Conservation (phyloP, 73 alveolate species). For the Stentor roeselii region DNA sequence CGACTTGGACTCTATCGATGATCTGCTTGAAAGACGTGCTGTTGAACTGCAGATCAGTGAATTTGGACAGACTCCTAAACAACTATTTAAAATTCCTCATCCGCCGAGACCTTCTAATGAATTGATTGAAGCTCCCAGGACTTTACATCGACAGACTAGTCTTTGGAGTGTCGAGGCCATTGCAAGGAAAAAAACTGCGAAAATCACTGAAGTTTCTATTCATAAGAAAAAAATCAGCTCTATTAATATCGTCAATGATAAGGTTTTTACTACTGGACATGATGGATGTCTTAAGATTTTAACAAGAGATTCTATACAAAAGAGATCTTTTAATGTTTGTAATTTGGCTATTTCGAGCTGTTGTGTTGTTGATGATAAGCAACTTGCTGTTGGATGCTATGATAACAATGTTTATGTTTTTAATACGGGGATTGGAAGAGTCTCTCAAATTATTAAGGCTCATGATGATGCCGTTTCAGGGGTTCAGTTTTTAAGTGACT, state of each 20-base stretch:
- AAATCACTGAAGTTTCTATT: conserved; percentile 6
- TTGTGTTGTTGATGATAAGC: conserved; percentile 40
- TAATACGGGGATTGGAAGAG: conserved; percentile 47
- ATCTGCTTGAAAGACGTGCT: conserved; percentile 80
- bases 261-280: conserved; percentile 43
- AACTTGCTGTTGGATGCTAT: conserved; percentile 53
- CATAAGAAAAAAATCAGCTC: conserved; percentile 24
- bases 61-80: conserved; percentile 97
- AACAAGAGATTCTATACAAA: conserved; percentile 30
- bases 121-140: conserved; percentile 27
- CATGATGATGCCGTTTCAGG: conserved; percentile 53
- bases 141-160: not conserved
- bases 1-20: conserved; percentile 66
- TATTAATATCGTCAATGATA: conserved; percentile 23
- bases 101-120: conserved; percentile 80
- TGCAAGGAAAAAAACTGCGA: conserved; percentile 29
- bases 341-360: conserved; percentile 44
- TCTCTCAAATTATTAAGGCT: conserved; percentile 30
- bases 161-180: conserved; percentile 5
- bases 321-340: conserved; percentile 43
- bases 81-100: conserved; percentile 90
- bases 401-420: conserved; percentile 47
- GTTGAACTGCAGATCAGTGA: conserved; percentile 90
- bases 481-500: conserved; percentile 18
- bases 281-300: conserved; percentile 55